These are phyloP conservation scores for Coleophoma eucalyptorum DNA, from an alignment of 2,329 filamentous ascomycete species.

Conservation along the genomic window DNA sequence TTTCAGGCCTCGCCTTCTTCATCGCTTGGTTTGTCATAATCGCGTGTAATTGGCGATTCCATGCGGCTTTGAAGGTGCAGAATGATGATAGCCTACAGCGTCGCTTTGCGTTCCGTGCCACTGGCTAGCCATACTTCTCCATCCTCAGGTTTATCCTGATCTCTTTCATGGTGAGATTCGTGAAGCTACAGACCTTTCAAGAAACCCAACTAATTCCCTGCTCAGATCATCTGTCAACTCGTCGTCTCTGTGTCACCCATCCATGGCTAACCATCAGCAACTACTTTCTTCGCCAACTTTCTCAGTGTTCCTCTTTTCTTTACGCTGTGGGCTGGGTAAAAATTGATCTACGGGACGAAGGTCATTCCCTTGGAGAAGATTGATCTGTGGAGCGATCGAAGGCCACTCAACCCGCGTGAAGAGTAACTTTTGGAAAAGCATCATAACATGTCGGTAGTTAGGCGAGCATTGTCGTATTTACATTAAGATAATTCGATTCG, in stretches of 20 bases:
- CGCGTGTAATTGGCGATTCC: constrained; percentile 58
- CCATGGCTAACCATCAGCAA: constrained; percentile 46
- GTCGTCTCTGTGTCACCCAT: constrained; percentile 50
- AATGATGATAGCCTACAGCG: constrained; percentile 18
- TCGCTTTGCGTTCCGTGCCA: constrained; percentile 40
- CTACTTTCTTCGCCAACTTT: constrained; percentile 56
- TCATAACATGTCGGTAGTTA: neutral
- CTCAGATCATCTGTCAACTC: constrained; percentile 58
- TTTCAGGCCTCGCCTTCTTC: constrained; percentile 61
- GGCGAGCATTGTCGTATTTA: neutral
- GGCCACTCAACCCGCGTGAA: neutral
- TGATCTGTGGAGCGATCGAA: constrained; percentile 71
- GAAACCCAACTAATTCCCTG: neutral
- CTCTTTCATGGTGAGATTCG: constrained; percentile 43
- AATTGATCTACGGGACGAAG: constrained; percentile 65
- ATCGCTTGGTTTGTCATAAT: constrained; percentile 64
- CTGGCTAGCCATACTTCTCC: constrained; percentile 48
- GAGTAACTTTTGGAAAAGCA: neutral
- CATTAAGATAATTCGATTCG: neutral
- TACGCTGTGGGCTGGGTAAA: constrained; percentile 68
- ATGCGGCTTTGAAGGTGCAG: constrained; percentile 48
- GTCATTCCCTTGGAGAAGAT: constrained; percentile 67
- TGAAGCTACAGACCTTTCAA: neutral
- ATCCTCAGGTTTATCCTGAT: constrained; percentile 61
- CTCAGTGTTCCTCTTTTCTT: constrained; percentile 63